Conservation (phyloP, 352 stramenopile genomes). For the Pythium phragmiticola region DNA sequence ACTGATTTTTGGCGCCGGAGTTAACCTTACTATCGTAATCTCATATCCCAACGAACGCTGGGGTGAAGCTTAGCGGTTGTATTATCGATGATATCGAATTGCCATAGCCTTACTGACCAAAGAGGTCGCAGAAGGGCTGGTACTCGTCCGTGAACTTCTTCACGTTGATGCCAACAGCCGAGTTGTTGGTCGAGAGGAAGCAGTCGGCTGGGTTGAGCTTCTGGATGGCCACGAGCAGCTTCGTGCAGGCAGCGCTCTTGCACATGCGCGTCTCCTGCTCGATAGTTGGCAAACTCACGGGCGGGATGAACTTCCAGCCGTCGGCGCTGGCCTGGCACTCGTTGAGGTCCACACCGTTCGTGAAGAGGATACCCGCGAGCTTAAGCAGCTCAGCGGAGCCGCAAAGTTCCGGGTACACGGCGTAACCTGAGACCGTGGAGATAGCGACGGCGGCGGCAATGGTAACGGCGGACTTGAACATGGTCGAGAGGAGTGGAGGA, state of each 20-base stretch:
- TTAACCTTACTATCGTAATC: too few relatives aligned
- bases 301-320: conserved; percentile 34
- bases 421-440: conserved; percentile 19
- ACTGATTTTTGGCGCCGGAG: too few relatives aligned
- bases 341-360: conserved; percentile 16
- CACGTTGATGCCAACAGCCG: conserved; percentile 28
- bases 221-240: conserved; percentile 29
- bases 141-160: conserved; percentile 37
- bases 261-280: conserved; percentile 33
- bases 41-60: too few relatives aligned
- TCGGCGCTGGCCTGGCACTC: conserved; percentile 25
- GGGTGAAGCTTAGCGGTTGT: too few relatives aligned
- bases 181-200: conserved; percentile 27
- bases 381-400: conserved; percentile 6
- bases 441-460: conserved; percentile 11
- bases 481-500: conserved; percentile 4
- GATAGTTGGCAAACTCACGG: conserved; percentile 22
- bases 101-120: conserved; percentile 8
- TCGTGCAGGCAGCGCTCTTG: conserved; percentile 25
- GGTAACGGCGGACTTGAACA: conserved; percentile 22
- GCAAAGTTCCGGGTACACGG: conserved; percentile 14
- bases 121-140: conserved; percentile 21
- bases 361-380: conserved; percentile 14
- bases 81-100: too few relatives aligned
- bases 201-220: conserved; percentile 28